phyloP scores from a whole-genome alignment of 768 basidiomycete genomes.

The Amanita phalloides region DNA sequence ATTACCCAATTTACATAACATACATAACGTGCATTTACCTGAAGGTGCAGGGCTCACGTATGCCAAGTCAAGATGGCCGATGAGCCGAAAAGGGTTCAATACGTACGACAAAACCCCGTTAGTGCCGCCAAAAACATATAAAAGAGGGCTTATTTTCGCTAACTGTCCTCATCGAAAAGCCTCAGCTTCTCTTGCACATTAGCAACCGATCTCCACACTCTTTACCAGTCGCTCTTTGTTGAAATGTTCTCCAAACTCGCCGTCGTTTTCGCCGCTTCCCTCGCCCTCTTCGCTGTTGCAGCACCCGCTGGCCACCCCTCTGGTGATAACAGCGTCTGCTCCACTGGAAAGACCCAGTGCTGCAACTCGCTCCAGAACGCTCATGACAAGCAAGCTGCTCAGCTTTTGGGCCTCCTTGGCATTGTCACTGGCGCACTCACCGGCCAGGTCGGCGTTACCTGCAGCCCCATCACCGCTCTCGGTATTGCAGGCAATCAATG shows the following conservation, averaged over 20 bases:
- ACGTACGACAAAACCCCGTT: not conserved
- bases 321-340: conserved; percentile 11
- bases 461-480: conserved; percentile 14
- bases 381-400: not conserved
- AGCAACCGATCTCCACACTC: not conserved
- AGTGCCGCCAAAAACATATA: not conserved
- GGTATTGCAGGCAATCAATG: conserved; percentile 12
- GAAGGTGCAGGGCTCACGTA: not conserved
- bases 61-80: not conserved
- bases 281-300: conserved; percentile 20
- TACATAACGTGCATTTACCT: not conserved
- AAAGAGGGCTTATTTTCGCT: not conserved
- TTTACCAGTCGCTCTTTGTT: conserved; percentile 4
- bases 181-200: not conserved
- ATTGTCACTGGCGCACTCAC: conserved; percentile 7
- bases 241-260: conserved; percentile 21
- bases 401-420: conserved; percentile 7
- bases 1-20: too few relatives aligned
- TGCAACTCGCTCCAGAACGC: conserved; percentile 14
- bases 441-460: conserved; percentile 12
- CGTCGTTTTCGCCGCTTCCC: conserved; percentile 13
- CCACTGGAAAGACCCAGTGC: conserved; percentile 19
- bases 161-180: not conserved
- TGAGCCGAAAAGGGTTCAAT: not conserved
- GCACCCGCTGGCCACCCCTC: conserved; percentile 11